Evolutionary conservation across 805 yeast species (phyloP), one percentile per base, ranked within the genome.

Genomic region (Ogataea saltuana): DNA sequence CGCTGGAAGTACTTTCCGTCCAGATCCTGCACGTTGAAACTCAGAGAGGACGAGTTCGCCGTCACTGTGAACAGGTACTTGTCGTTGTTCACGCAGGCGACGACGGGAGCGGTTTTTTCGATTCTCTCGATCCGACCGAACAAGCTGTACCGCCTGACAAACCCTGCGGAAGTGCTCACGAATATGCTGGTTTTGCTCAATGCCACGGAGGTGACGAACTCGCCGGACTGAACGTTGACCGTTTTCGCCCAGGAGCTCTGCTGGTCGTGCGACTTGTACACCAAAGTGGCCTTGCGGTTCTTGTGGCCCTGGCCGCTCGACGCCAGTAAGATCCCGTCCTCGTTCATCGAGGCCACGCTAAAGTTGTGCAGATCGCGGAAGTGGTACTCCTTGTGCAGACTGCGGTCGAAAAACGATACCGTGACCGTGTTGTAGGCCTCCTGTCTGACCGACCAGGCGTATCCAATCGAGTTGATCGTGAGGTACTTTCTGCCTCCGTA

Each of bases 401-500:
- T 80, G 41, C 84, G 71, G 60, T 91, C 97, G 57, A 88, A 88
- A 58, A 93, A 91, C 11, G 88, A 78, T 2, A 90, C 88, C 0
- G 96, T 90, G n/a, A 91, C 72, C 29, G 90, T 81, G 46, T 81
- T 77, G 51, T 80, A 68, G 20, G 69, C 70, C 17, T 75, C 81
- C 48, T 74, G 80, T 40, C 76, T 74, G 10, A 87, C 93, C 0
- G 88, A 72, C 79, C 95, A 85, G 0, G 82, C 84, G 59, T 87
- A 86, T 0, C 97, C 99, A 21, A 81, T 68, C 8, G 83, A 71
- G 54, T 87, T 87, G 74, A 90, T 87, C 16, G 88, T 80, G 30
- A 91, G 65, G 55, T 88, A 90, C 41, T 96, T 72, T 63, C 91
- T 76, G 40, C 80, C 70, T 39, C 68, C 66, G 23, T 65, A 64